These are phyloP conservation scores for Tylopilus sp. DNA, from an alignment of 768 basidiomycete species.

Conservation along the genomic window DNA sequence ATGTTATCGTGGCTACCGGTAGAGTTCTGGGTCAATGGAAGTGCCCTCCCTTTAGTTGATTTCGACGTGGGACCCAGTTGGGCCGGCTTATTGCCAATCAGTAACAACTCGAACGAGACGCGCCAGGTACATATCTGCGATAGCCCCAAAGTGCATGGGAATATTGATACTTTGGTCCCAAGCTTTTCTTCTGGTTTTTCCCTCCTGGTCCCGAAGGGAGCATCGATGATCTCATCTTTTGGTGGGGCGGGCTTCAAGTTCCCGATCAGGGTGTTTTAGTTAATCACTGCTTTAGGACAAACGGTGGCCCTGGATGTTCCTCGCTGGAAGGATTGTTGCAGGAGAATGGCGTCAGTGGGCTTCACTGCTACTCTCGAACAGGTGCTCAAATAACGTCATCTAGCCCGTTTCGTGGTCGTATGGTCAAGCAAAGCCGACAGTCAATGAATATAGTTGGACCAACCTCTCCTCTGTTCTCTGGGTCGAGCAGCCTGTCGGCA, in stretches of 20 bases:
- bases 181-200: constrained; percentile 87
- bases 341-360: constrained; percentile 61
- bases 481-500: constrained; percentile 79
- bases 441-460: constrained; percentile 73
- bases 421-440: constrained; percentile 61
- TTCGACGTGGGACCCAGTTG: constrained; percentile 76
- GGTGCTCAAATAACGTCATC: not conserved
- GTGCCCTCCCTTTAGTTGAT: constrained; percentile 59
- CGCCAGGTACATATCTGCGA: constrained; percentile 45
- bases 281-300: constrained; percentile 47
- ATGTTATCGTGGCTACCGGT: not conserved
- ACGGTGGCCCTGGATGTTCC: constrained; percentile 79
- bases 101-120: constrained; percentile 54
- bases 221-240: constrained; percentile 71
- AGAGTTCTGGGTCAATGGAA: constrained; percentile 74
- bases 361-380: constrained; percentile 1
- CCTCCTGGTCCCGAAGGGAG: constrained; percentile 73
- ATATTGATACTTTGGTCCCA: not conserved
- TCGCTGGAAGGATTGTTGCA: constrained; percentile 68
- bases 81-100: constrained; percentile 73
- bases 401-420: constrained; percentile 67
- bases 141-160: not conserved
- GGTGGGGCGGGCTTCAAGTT: constrained; percentile 41
- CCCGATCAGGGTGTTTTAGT: not conserved
- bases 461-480: constrained; percentile 72